Evolutionary conservation across 2,329 filamentous ascomycete genomes (phyloP).

Genomic region (Phialophora macrospora): DNA sequence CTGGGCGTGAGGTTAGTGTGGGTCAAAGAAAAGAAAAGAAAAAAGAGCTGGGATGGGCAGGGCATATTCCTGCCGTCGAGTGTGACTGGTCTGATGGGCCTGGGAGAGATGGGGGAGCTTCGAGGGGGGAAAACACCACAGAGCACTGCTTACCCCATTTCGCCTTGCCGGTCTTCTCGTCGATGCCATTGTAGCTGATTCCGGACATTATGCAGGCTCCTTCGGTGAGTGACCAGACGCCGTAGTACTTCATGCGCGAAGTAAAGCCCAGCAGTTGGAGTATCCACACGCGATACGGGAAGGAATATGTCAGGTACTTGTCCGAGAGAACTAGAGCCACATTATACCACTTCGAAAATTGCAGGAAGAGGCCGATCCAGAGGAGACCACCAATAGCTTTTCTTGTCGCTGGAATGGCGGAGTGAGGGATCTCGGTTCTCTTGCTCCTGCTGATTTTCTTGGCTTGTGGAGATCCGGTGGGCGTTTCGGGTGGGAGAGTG

Average conservation of each 20-base stretch:
- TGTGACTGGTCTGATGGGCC: background rate
- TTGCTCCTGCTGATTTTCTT: slow-evolving; percentile 51
- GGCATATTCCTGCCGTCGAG: too few species aligned
- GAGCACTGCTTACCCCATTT: slow-evolving; percentile 64
- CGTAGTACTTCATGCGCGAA: slow-evolving; percentile 90
- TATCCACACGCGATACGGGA: slow-evolving; percentile 75
- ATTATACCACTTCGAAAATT: slow-evolving; percentile 71
- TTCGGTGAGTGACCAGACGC: slow-evolving; percentile 91
- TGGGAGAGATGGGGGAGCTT: background rate
- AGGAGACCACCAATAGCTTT: slow-evolving; percentile 74
- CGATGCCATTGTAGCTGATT: slow-evolving; percentile 91
- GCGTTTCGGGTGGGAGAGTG: slow-evolving; percentile 69
- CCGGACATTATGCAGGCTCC: slow-evolving; percentile 92
- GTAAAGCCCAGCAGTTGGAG: slow-evolving; percentile 84
- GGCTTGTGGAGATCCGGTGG: background rate
- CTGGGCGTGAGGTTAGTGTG: slow-evolving; percentile 41
- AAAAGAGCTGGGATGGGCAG: too few species aligned
- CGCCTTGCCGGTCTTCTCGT: slow-evolving; percentile 80
- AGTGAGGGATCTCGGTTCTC: slow-evolving; percentile 89
- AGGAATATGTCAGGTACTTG: slow-evolving; percentile 68
- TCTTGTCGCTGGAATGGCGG: slow-evolving; percentile 78
- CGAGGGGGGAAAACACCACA: too few species aligned
- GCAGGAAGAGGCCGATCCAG: slow-evolving; percentile 81
- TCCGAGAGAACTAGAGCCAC: slow-evolving; percentile 67
- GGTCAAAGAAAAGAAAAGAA: too few species aligned